Conservation (phyloP, 2,329 filamentous ascomycete species). For the Calonectria multiphialidica region DNA sequence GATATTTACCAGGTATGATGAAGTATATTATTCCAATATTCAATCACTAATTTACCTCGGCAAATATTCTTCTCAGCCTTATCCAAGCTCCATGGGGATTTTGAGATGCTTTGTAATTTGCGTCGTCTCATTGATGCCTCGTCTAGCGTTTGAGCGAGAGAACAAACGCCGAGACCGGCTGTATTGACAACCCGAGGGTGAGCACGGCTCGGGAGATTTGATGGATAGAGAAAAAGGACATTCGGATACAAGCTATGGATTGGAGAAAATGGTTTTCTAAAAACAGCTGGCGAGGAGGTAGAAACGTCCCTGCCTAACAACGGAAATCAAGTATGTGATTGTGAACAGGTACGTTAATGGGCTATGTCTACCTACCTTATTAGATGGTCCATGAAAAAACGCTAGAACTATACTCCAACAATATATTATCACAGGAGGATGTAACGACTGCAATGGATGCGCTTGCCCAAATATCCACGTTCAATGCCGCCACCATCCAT, state of each 20-base stretch:
- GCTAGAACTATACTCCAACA: too few relatives aligned
- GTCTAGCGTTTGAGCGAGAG: constrained; percentile 42
- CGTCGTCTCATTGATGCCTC: constrained; percentile 45
- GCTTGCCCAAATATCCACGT: too few relatives aligned
- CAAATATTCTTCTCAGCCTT: constrained; percentile 47
- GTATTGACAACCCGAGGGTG: constrained; percentile 46
- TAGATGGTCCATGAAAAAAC: too few relatives aligned
- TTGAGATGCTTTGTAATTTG: constrained; percentile 47
- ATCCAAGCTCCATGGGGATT: constrained; percentile 47
- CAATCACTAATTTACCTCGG: constrained; percentile 9
- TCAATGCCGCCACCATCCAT: too few relatives aligned
- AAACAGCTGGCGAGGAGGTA: too few relatives aligned
- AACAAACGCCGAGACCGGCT: constrained; percentile 46
- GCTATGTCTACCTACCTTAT: too few relatives aligned
- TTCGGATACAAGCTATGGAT: constrained; percentile 33
- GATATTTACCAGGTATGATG: constrained; percentile 46
- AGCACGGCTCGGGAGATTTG: constrained; percentile 53
- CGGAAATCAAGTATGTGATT: too few relatives aligned
- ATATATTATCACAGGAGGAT: too few relatives aligned
- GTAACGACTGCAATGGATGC: too few relatives aligned
- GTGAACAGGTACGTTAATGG: too few relatives aligned
- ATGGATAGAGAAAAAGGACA: constrained; percentile 47
- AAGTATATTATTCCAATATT: not conserved
- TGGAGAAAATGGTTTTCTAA: not conserved
- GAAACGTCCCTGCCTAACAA: too few relatives aligned